phyloP scores from a whole-genome alignment of 768 basidiomycete genomes.

The Paxillus rubicundulus region DNA sequence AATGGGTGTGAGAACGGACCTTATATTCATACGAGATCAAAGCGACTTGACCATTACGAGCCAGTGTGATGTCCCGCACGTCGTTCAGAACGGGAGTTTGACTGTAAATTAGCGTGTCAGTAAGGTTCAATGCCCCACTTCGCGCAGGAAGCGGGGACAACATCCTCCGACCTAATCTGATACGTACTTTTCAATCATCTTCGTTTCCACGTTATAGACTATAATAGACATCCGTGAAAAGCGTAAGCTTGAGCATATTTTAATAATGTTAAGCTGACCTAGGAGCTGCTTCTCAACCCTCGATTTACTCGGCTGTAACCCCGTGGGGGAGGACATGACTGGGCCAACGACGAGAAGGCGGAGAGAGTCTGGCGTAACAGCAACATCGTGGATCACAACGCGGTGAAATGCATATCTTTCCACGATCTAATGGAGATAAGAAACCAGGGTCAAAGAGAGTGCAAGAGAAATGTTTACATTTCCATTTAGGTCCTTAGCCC shows the following conservation, averaged over 20 bases:
- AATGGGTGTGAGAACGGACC: constrained; percentile 34
- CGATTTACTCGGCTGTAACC: constrained; percentile 67
- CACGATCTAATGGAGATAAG: constrained; percentile 39
- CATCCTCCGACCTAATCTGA: not conserved
- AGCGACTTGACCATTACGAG: constrained; percentile 57
- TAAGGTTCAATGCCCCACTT: not conserved
- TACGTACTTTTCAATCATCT: constrained; percentile 63
- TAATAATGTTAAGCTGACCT: constrained; percentile 47
- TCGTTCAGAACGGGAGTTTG: constrained; percentile 73
- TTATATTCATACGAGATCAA: constrained; percentile 74
- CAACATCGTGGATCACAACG: constrained; percentile 68
- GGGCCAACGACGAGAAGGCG: constrained; percentile 69
- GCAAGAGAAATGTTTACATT: constrained; percentile 37
- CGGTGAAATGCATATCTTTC: constrained; percentile 57
- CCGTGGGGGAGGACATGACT: constrained; percentile 57
- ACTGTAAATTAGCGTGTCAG: constrained; percentile 34
- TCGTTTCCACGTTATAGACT: constrained; percentile 70
- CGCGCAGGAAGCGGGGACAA: not conserved
- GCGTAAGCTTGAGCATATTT: not conserved
- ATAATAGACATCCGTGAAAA: not conserved
- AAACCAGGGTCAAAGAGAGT: not conserved
- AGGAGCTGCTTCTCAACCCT: constrained; percentile 70
- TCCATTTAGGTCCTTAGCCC: constrained; percentile 53
- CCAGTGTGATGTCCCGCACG: constrained; percentile 66
- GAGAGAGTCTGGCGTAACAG: constrained; percentile 62